Evolutionary conservation across 164 flowering plant genomes (phyloP).

Genomic region (Macadamia tetraphylla): DNA sequence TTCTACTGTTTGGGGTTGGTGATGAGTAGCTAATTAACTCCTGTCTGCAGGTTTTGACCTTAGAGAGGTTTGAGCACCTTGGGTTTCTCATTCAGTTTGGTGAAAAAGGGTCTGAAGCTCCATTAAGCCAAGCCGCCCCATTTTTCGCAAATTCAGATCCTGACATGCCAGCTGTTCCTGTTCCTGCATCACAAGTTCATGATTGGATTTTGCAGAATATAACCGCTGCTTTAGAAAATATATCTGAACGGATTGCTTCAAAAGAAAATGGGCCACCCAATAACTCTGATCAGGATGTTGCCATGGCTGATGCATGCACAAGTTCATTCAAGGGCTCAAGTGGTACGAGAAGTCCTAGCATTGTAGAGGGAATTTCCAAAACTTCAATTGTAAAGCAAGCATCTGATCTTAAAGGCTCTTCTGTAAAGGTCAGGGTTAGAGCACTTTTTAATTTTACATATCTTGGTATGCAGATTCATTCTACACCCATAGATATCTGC

Average conservation of each 20-base stretch:
- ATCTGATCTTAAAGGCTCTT: slow-evolving; percentile 74
- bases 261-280: slow-evolving; percentile 74
- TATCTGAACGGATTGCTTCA: slow-evolving; percentile 54
- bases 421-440: slow-evolving; percentile 64
- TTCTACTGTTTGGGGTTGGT: neutral
- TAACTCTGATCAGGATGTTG: slow-evolving; percentile 74
- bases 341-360: slow-evolving; percentile 54
- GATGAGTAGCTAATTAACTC: neutral
- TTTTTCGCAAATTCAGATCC: slow-evolving; percentile 99
- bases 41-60: slow-evolving; percentile 59
- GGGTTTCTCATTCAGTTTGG: slow-evolving; percentile 81
- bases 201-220: slow-evolving; percentile 84
- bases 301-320: slow-evolving; percentile 84
- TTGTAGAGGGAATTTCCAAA: slow-evolving; percentile 90
- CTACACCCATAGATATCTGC: neutral
- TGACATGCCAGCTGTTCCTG: slow-evolving; percentile 96
- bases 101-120: slow-evolving; percentile 66
- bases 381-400: slow-evolving; percentile 76
- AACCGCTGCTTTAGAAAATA: slow-evolving; percentile 57
- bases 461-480: neutral
- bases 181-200: slow-evolving; percentile 87
- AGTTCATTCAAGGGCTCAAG: slow-evolving; percentile 39
- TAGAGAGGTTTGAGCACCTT: slow-evolving; percentile 91
- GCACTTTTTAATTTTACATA: neutral
- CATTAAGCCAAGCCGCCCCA: slow-evolving; percentile 81